A percentile compares a stretch with the other conserved stretches of the same genome.
These are phyloP conservation scores for Leptodontidium sp. DNA, from an alignment of 2,329 filamentous ascomycete species.

Conservation along the genomic window DNA sequence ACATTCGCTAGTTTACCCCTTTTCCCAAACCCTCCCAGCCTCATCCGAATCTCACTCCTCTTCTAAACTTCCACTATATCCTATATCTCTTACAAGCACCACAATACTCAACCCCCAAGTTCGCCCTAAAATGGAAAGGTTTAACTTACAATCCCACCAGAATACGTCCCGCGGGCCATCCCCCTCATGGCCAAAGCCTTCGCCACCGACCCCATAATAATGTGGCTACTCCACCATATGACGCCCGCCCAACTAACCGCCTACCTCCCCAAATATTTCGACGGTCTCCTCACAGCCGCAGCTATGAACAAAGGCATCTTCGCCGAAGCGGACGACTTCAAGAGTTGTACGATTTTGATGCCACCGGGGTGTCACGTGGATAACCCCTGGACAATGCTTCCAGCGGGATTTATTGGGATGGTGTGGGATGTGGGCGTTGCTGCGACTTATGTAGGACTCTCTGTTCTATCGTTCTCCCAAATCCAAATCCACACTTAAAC, in stretches of 20 bases:
- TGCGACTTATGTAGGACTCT: not conserved
- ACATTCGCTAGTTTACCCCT: not conserved
- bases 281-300: conserved; percentile 34
- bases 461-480: not conserved
- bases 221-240: conserved; percentile 34
- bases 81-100: not conserved
- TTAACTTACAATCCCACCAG: not conserved
- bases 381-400: conserved; percentile 34
- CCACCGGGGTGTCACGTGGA: conserved; percentile 32
- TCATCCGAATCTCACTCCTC: not conserved
- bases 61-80: not conserved
- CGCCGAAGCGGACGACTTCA: conserved; percentile 31
- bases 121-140: not conserved
- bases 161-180: conserved; percentile 14
- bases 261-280: conserved; percentile 34
- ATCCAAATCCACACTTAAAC: too few species aligned
- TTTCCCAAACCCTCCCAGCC: not conserved
- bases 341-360: conserved; percentile 33
- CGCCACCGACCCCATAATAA: conserved; percentile 32
- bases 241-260: conserved; percentile 19
- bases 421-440: conserved; percentile 35
- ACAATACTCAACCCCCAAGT: not conserved
- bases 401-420: conserved; percentile 33
- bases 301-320: conserved; percentile 34
- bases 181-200: conserved; percentile 29